Conservation (phyloP, 2,329 filamentous ascomycete species). For the Calcarisporium arbuscula region DNA sequence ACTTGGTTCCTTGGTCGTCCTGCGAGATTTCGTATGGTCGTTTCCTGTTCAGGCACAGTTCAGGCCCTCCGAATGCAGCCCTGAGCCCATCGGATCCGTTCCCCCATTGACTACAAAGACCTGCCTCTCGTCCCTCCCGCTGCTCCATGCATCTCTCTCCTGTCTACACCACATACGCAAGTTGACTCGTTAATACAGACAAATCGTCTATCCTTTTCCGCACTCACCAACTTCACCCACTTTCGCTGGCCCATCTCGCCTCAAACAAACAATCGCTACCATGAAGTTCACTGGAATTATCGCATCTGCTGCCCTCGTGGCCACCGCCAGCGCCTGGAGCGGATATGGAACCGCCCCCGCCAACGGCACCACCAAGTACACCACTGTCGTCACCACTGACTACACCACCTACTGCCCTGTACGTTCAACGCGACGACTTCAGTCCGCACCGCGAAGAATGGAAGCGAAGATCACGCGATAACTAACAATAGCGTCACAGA, state of each 20-base stretch:
- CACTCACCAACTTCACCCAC: constrained; percentile 11
- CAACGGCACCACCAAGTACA: constrained; percentile 17
- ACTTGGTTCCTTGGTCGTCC: no score
- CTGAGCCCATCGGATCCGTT: constrained; percentile 2
- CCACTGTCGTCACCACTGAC: constrained; percentile 30
- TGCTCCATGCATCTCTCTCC: constrained; percentile 1
- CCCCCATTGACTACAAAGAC: constrained; percentile 11
- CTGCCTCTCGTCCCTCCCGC: constrained; percentile 8
- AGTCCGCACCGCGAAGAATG: neutral
- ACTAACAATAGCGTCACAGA: constrained; percentile 11
- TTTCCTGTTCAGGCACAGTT: neutral
- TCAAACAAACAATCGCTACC: constrained; percentile 10
- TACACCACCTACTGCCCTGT: constrained; percentile 40
- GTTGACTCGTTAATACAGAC: neutral
- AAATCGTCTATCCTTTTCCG: constrained; percentile 1
- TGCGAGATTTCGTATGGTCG: no score
- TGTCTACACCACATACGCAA: constrained; percentile 3
- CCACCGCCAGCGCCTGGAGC: constrained; percentile 20
- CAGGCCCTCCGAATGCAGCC: constrained; percentile 10
- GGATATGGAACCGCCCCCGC: constrained; percentile 11
- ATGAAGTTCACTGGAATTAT: constrained; percentile 31
- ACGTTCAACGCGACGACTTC: constrained; percentile 13
- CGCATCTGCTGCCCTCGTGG: constrained; percentile 23
- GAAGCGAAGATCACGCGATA: no score
- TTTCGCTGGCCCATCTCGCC: constrained; percentile 7